Evolutionary conservation across 208 protist genomes (phyloP), one percentile per base, ranked within the genome.

Genomic region (Porcisia hertigi): DNA sequence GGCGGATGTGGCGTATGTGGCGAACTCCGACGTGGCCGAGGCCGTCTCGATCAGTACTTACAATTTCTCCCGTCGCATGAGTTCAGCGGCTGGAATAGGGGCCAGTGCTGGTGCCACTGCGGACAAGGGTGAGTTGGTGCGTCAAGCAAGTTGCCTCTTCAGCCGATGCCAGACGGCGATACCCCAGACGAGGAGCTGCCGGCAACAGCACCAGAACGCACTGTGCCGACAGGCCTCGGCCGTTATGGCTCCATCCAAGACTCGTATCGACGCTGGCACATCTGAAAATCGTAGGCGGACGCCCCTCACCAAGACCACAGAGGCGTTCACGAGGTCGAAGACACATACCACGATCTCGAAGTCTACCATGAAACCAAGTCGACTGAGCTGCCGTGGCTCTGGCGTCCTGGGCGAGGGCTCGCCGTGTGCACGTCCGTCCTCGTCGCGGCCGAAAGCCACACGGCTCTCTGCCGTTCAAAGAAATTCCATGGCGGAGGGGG

Each of bases 1-100:
- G 12, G 80, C 60, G 62, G 89, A 93, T 59, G 71, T 93, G 43
- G 64, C 72, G 23, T 89, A 85, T 77, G 89, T 86, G 54, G 87
- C 86, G 45, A 85, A 63, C 77, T 86, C 85, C 30, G 85, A 86
- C 62, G 74, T 93, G 3, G 83, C 77, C 18, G 81, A 84, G 63
- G 77, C 80, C n/a, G 80, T 83, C 36, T 84, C 86, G 3, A 77
- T 88, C 63, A 82, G 81, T 69, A 76, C 66, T 12, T 91, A 87
- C 79, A 91, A 93, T 79, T 90, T 85, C 52, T 70, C 73, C 12
- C 89, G 87, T 30, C 82, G 84, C 49, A 79, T 81, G 78, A 87
- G 79, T 63, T 25, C 67, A 58, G 60, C 75, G 8, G 65, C 45
- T 18, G 66, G 60, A 1, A 53, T 45, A 34, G 77, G 57, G 9